Percentiles rank a stretch among this genome's conserved stretches.
phyloP scores from a whole-genome alignment of 169 alveolate genomes.

The Plasmodium cynomolgi region DNA sequence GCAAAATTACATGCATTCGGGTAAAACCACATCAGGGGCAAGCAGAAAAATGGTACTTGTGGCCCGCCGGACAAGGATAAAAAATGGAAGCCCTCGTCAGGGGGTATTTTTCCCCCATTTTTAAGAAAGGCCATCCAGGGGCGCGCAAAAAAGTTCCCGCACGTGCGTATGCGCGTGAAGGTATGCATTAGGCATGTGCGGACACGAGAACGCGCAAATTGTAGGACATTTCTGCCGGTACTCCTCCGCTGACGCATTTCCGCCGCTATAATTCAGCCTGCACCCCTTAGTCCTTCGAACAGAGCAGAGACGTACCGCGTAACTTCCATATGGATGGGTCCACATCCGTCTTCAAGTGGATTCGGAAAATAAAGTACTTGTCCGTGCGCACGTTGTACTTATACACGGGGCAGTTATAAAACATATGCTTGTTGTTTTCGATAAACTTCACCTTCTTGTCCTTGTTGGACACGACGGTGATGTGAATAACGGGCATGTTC shows the following conservation, averaged over 20 bases:
- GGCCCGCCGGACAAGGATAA: neutral
- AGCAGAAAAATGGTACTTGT: neutral
- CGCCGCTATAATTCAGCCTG: neutral
- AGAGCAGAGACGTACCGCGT: conserved; percentile 84
- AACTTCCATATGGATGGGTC: conserved; percentile 87
- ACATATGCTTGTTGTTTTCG: conserved; percentile 88
- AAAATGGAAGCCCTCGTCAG: neutral
- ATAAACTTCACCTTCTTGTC: conserved; percentile 88
- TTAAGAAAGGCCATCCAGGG: neutral
- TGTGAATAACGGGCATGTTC: conserved; percentile 90
- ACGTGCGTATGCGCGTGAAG: neutral
- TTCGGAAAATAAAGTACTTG: conserved; percentile 93
- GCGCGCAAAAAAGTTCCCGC: neutral
- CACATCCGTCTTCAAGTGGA: conserved; percentile 89
- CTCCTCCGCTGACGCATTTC: neutral
- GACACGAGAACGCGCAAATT: neutral
- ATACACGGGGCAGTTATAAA: conserved; percentile 94
- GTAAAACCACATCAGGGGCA: neutral
- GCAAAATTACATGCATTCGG: neutral
- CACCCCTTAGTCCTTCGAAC: conserved; percentile 81
- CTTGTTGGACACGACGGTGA: conserved; percentile 92
- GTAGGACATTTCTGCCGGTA: neutral
- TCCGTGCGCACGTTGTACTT: conserved; percentile 95
- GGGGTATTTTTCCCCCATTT: neutral
- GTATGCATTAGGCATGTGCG: neutral